These are phyloP conservation scores for Solanum sejunctum DNA, from an alignment of 257 asterid genomes.

Conservation along the genomic window DNA sequence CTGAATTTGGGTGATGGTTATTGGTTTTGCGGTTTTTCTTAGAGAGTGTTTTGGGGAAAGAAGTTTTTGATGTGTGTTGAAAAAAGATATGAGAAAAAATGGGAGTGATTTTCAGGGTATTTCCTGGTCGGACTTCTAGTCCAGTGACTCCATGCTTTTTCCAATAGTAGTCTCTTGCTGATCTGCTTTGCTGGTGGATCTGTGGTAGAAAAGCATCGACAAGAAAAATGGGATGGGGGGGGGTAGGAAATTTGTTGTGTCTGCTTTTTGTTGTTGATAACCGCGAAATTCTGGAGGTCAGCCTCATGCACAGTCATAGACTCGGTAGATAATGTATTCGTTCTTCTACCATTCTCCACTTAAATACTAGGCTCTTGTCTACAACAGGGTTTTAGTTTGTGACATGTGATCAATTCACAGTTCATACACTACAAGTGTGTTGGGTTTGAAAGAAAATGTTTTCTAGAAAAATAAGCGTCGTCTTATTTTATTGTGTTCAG, in stretches of 20 bases:
- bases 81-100: background rate
- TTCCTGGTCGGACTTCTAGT: background rate
- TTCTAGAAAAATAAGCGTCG: background rate
- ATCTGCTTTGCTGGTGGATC: background rate
- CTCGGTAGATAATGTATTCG: background rate
- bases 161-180: background rate
- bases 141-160: background rate
- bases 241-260: background rate
- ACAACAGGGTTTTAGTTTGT: background rate
- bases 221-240: background rate
- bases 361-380: background rate
- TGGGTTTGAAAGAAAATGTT: background rate
- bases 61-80: background rate
- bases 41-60: background rate
- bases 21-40: background rate
- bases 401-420: background rate
- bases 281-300: background rate
- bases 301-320: background rate
- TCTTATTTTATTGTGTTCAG: background rate
- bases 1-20: background rate
- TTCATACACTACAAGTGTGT: background rate
- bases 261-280: background rate
- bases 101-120: background rate
- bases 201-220: background rate
- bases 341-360: background rate